These are phyloP conservation scores for Neonectria magnoliae DNA, from an alignment of 2,329 filamentous ascomycete species.

Conservation along the genomic window DNA sequence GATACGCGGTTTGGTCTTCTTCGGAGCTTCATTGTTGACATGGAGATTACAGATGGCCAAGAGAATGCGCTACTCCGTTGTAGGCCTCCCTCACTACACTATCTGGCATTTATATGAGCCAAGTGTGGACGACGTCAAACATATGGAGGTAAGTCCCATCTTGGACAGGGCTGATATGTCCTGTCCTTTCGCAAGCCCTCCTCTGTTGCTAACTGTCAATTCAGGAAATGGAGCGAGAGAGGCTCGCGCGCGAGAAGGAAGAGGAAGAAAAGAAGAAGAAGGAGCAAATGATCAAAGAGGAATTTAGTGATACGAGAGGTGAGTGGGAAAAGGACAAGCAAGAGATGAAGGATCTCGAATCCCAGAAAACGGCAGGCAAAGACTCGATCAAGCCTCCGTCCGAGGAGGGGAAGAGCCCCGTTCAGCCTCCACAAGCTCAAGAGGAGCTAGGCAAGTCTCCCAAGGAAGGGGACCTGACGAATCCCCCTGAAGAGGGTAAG, in stretches of 20 bases:
- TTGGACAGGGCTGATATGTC: not conserved
- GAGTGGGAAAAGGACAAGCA: slow-evolving; percentile 94
- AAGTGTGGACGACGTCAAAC: slow-evolving; percentile 95
- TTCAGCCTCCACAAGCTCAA: not conserved
- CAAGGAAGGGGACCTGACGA: slow-evolving; percentile 28
- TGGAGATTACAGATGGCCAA: slow-evolving; percentile 81
- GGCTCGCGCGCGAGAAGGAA: slow-evolving; percentile 80
- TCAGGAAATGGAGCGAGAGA: slow-evolving; percentile 92
- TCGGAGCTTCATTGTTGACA: slow-evolving; percentile 21
- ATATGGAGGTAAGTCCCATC: slow-evolving; percentile 80
- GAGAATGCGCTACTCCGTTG: slow-evolving; percentile 93
- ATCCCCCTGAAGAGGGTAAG: slow-evolving; percentile 18
- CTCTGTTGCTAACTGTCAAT: slow-evolving; percentile 27
- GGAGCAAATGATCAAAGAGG: slow-evolving; percentile 75
- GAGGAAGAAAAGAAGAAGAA: slow-evolving; percentile 75
- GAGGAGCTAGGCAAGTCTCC: slow-evolving; percentile 12
- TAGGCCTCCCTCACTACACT: slow-evolving; percentile 95
- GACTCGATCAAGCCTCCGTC: slow-evolving; percentile 41
- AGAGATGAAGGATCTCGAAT: slow-evolving; percentile 73
- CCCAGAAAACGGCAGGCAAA: slow-evolving; percentile 32
- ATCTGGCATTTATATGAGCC: slow-evolving; percentile 99
- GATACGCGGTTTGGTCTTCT: slow-evolving; percentile 26
- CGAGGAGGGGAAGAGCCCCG: slow-evolving; percentile 52
- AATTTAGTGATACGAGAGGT: slow-evolving; percentile 78
- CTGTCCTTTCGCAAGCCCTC: not conserved